Evolutionary conservation across 2,329 filamentous ascomycete species (phyloP), one percentile per base, ranked within the genome.

Genomic region (Biscogniauxia marginata): DNA sequence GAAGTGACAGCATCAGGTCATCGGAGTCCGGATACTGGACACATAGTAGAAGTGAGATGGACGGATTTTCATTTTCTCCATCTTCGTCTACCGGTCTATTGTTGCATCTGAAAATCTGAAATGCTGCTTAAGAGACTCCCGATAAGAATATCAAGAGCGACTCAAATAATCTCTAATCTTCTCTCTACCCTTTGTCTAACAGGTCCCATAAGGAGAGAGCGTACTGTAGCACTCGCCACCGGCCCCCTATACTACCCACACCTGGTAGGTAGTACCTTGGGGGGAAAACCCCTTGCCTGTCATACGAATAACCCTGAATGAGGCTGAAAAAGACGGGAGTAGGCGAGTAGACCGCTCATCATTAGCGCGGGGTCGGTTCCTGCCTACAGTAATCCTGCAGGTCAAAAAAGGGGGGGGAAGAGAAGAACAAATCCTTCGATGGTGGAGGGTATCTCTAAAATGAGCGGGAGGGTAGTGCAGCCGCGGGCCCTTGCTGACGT

Each of bases 261-360:
- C 30, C 30, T 39, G 30, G 11, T 39, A 39, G 30, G 30, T 9
- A 16, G 30, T 39, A 39, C 30, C 30, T 39, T 39, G 30, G 30
- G 24, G 30, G 30, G 24, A 43, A 46, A 50, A 3, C 6, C 11
- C 55, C 53, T 47, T 55, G 34, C 22, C 18, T 30, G 47, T 50
- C 56, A 50, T 34, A 56, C 47, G 50, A 53, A 58, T 20, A 53
- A 44, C 48, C 52, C 50, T 49, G 34, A 30, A 56, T 58, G 58
- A 58, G 58, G 58, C 58, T 60, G 56, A 60, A 56, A 43, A 18
- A 54, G 49, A 34, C 49, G 39, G 46, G 11, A 55, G 53, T 45
- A 45, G 51, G 58, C 51, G 56, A 56, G 39, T 52, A 52, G 22
- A 52, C 55, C 23, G 46, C 50, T 54, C 24, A 49, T 53, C 23